phyloP scores from a whole-genome alignment of 768 basidiomycete genomes.

The Tylopilus plumbeoviolaceoides region DNA sequence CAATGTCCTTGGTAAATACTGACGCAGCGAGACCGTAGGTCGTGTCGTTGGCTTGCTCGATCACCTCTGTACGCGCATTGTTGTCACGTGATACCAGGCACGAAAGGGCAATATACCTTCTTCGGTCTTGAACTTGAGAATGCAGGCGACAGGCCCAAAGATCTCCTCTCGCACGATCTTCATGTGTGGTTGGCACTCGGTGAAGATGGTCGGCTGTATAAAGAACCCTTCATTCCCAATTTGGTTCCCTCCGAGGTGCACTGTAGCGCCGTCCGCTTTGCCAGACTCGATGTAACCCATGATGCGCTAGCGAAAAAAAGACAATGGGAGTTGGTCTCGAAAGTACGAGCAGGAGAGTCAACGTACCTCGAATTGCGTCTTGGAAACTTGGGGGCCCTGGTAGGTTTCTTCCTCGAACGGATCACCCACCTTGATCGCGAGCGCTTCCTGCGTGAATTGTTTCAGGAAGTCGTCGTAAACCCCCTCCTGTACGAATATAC shows the following conservation, averaged over 20 bases:
- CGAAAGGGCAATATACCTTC: too few relatives aligned
- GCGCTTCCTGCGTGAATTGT: conserved; percentile 5
- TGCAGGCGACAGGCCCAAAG: conserved; percentile 10
- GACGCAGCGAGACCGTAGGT: conserved; percentile 9
- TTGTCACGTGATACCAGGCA: neutral
- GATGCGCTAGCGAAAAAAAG: neutral
- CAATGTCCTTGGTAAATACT: conserved; percentile 22
- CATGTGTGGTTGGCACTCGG: conserved; percentile 5
- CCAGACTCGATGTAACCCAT: conserved; percentile 12
- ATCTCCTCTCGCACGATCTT: conserved; percentile 12
- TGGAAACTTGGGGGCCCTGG: conserved; percentile 12
- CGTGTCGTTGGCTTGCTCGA: conserved; percentile 10
- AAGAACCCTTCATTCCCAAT: conserved; percentile 8
- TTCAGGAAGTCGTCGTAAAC: conserved; percentile 4
- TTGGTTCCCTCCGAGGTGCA: conserved; percentile 1
- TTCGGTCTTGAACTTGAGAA: too few relatives aligned
- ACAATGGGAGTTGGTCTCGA: neutral
- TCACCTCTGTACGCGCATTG: too few relatives aligned
- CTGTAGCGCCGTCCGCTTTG: conserved; percentile 1
- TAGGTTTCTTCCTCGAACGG: neutral
- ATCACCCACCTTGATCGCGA: conserved; percentile 8
- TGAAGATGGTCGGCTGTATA: conserved; percentile 12
- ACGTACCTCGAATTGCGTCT: conserved; percentile 6
- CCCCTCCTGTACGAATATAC: conserved; percentile 10
- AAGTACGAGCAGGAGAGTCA: too few relatives aligned